Base-by-base conservation (phyloP, 192 early-diverging fungal species). In the Endogone sp. region DNA sequence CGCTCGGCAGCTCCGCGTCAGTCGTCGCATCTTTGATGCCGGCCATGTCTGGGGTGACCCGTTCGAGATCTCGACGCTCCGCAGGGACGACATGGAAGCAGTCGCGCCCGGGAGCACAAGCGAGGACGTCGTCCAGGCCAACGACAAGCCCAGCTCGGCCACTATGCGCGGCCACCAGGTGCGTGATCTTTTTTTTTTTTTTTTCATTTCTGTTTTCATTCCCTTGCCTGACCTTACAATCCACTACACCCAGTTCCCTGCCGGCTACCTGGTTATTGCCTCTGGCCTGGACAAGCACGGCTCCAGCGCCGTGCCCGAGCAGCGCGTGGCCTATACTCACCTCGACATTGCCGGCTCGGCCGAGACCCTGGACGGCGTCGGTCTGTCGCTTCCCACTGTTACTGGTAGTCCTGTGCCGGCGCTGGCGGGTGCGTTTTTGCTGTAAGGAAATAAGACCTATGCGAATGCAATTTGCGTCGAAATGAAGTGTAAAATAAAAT, bases 111-210 rank as follows among this genome's bases (percentile, higher is more conserved):
- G 87, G 58, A 80, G 88, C 3, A 79, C 88, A 29, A 80, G 83
- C 22, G 93, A 95, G 77, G 93, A 95, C 67, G 91, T 94, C 58
- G 84, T 90, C 49, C 93, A 94, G 75, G 89, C 91, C 68, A 94
- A 94, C 74, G 78, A 83, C 69, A 82, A 86, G 69, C 75, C 94
- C 20, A 90, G 88, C 63, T 86, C 83, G 3, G 68, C 76, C 75
- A 96, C 91, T 16, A 72, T 81, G 68, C 89, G 94, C 70, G 94
- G 93, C 16, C 94, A 96, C 71, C 90, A 44, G 37, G 37, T 44
- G 13, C 37, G 37, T 8, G 4, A 44, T 44, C 13, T 4, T 44
- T 44, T 44, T 13, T 44, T 44, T 44, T 44, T 44, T 44, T 44
- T 44, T 44, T 44, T 44, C 4, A 44, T 44, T 44, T 44, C 37